These are phyloP conservation scores for Penicillium ucsense DNA, from an alignment of 495 filamentous ascomycete species.

Conservation along the genomic window DNA sequence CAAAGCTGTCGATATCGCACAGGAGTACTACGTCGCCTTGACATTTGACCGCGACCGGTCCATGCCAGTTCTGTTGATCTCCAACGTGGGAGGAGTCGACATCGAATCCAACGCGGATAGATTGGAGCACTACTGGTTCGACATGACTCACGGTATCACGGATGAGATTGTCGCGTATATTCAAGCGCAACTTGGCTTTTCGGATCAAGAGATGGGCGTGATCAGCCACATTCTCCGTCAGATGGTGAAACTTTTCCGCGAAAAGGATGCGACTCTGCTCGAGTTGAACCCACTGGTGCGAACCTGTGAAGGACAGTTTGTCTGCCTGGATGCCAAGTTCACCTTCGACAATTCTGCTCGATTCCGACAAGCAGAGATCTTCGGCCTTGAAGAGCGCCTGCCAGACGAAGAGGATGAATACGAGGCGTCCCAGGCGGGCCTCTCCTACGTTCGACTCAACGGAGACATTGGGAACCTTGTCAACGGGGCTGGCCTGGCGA, in stretches of 20 bases:
- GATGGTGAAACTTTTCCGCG: constrained; percentile 18
- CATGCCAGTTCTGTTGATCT: constrained; percentile 21
- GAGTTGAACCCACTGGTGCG: constrained; percentile 27
- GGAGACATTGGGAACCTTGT: constrained; percentile 27
- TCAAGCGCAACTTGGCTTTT: constrained; percentile 16
- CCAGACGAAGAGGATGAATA: constrained; percentile 13
- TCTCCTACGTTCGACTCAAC: constrained; percentile 22
- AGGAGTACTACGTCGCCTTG: constrained; percentile 26
- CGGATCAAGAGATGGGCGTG: constrained; percentile 11
- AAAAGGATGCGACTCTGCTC: constrained; percentile 26
- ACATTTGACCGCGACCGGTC: constrained; percentile 23
- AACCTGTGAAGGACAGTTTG: constrained; percentile 15
- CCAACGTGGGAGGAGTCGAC: constrained; percentile 19
- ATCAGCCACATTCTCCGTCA: constrained; percentile 15
- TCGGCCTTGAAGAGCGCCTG: constrained; percentile 11
- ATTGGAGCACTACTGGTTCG: constrained; percentile 19
- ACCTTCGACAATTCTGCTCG: constrained; percentile 18
- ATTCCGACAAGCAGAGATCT: constrained; percentile 18
- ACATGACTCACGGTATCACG: constrained; percentile 14
- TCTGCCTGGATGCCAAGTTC: constrained; percentile 24
- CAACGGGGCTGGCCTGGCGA: constrained; percentile 26
- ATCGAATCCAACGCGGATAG: constrained; percentile 22
- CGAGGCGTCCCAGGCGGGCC: constrained; percentile 14
- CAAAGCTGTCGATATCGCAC: constrained; percentile 15
- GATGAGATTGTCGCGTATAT: constrained; percentile 14